phyloP scores from a whole-genome alignment of 306 rosid species.

The Ammopiptanthus mongolicus region DNA sequence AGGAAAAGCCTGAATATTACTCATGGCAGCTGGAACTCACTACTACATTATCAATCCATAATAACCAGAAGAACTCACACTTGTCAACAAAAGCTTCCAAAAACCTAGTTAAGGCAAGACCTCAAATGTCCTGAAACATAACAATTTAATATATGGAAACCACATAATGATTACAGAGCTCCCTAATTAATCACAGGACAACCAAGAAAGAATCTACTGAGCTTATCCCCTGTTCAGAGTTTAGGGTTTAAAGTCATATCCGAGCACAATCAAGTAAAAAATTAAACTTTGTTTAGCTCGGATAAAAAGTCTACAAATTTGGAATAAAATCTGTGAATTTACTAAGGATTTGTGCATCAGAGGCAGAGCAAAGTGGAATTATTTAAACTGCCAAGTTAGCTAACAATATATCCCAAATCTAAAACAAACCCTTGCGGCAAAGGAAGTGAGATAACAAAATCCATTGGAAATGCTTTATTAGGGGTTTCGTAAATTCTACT shows the following conservation, averaged over 20 bases:
- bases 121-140: conserved; percentile 18
- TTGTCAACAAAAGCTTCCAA: not conserved
- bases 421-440: not conserved
- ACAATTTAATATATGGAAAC: not conserved
- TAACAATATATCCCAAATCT: not conserved
- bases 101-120: not conserved
- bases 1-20: too few relatives aligned
- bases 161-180: not conserved
- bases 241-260: not conserved
- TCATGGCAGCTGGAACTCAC: not conserved
- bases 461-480: not conserved
- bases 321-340: not conserved
- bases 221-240: not conserved
- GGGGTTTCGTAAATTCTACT: not conserved
- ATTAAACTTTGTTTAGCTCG: not conserved
- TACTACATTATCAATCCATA: not conserved
- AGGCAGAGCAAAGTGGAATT: not conserved
- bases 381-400: not conserved
- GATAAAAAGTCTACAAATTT: not conserved
- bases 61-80: not conserved
- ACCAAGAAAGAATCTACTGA: not conserved
- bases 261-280: not conserved
- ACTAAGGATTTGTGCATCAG: not conserved
- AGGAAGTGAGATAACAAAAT: not conserved
- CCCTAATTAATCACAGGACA: not conserved